Percentiles rank a stretch among this genome's conserved stretches.
Conservation (phyloP, 2,329 filamentous ascomycete species). For the Fusarium coffeatum region DNA sequence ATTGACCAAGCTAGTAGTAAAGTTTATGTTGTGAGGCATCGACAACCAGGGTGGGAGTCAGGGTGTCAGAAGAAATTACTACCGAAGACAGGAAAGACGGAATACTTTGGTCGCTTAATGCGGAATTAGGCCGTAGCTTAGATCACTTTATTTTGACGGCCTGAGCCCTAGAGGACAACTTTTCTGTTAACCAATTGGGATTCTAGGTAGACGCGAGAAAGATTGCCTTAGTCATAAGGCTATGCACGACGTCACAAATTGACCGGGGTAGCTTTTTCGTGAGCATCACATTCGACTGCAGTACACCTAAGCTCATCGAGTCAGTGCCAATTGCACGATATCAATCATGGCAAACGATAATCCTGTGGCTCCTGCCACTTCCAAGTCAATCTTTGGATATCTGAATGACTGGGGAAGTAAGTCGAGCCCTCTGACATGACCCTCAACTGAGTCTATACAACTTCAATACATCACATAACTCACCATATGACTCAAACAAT, state of each 20-base stretch:
- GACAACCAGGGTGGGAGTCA: not conserved
- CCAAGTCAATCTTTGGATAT: conserved; percentile 50
- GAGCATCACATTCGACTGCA: conserved; percentile 29
- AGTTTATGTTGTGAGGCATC: not conserved
- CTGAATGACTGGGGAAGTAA: conserved; percentile 64
- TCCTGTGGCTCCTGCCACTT: conserved; percentile 21
- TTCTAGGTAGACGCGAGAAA: conserved; percentile 6
- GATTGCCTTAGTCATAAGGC: conserved; percentile 32
- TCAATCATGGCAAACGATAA: conserved; percentile 48
- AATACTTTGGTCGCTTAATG: not conserved
- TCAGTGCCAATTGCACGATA: conserved; percentile 13
- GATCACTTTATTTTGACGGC: not conserved
- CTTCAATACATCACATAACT: conserved; percentile 1
- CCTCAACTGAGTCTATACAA: conserved; percentile 14
- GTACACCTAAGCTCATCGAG: conserved; percentile 21
- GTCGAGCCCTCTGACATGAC: conserved; percentile 41
- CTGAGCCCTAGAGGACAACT: not conserved
- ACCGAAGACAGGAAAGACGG: not conserved
- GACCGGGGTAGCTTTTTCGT: conserved; percentile 30
- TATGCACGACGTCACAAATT: conserved; percentile 35
- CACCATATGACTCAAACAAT: conserved; percentile 1
- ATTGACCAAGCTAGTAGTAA: not conserved
- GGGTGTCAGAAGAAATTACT: not conserved
- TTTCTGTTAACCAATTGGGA: not conserved
- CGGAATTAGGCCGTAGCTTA: not conserved